Evolutionary conservation across 129 eudicot genomes (phyloP), one percentile per base, ranked within the genome.

Genomic region (Chrysanthemum lavandulifolium): DNA sequence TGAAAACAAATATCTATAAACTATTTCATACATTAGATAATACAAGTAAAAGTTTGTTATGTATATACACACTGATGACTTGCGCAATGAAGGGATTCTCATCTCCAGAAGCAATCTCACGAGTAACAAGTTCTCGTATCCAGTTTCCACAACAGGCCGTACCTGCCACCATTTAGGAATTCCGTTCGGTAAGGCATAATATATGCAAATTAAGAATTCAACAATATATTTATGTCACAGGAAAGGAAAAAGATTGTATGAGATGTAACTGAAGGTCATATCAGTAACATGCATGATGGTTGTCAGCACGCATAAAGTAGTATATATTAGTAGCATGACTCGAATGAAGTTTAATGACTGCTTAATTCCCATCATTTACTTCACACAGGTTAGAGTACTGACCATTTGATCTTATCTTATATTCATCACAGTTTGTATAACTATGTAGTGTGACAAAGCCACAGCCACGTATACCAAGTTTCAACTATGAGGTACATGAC

Each of bases 71-170:
- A 94, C 98, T 55, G 93, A 84, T 59, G 93, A 90, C 78, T 77
- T 88, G 73, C 95, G 85, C 72, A 94, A 68, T 64, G 96, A 87
- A 67, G 97, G 89, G 18, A 82, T 78, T 71, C 69, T 83, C 67
- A 71, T 82, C 82, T 94, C 98, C 86, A 94, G 68, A 55, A 94
- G 86, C 89, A 90, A 76, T 77, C 97, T 84, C 78, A 94, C 97
- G 51, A 94, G 97, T 78, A 94, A 77, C 62, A 94, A n/a, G 71
- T 84, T 90, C 75, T 94, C 98, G 43, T 94, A 94, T 73, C 98
- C 98, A 69, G 98, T 94, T 94, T 94, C 98, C 68, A 94, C 98
- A 18, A 94, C 97, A 49, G 98, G 98, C 25, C 97, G 82, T 75
- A 94, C 93, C 97, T 94, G 88, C 70, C 77, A 82, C 23, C 75